phyloP scores from a whole-genome alignment of 1,139 yeast genomes.

The Suhomyces anneliseae region DNA sequence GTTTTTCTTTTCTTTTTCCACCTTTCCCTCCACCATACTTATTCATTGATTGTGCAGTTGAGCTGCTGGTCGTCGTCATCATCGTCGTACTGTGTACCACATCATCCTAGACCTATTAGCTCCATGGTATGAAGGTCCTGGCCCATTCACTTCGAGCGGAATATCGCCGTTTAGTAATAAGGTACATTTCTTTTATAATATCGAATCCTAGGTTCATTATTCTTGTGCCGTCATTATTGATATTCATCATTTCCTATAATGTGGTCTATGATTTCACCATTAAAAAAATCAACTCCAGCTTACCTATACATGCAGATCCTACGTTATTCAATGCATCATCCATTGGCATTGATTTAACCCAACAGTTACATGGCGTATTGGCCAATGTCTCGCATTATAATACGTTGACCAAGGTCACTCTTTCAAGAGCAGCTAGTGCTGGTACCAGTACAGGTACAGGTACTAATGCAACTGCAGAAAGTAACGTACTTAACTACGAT shows the following conservation, averaged over 20 bases:
- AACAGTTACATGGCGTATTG: background rate
- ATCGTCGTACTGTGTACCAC: background rate
- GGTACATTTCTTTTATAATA: constrained; percentile 14
- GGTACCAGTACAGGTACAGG: too few species aligned
- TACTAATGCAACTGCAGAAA: constrained; percentile 3
- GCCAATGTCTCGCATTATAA: background rate
- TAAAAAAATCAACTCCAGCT: constrained; percentile 18
- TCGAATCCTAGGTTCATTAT: constrained; percentile 21
- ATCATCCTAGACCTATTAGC: background rate
- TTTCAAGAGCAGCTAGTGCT: constrained; percentile 3
- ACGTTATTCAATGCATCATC: background rate
- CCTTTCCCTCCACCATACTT: too few species aligned
- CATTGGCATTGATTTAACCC: background rate
- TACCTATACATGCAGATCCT: constrained; percentile 5
- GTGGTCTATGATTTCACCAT: constrained; percentile 24
- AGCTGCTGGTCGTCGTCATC: background rate
- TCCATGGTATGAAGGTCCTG: background rate
- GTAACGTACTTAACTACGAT: constrained; percentile 20
- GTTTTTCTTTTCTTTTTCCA: background rate
- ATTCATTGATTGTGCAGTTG: background rate
- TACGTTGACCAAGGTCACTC: constrained; percentile 7
- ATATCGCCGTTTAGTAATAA: constrained; percentile 13
- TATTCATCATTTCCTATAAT: constrained; percentile 24
- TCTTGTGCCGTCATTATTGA: constrained; percentile 21
- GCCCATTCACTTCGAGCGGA: background rate